Evolutionary conservation across 345 rosid species (phyloP).

Genomic region (Citropsis articulata): DNA sequence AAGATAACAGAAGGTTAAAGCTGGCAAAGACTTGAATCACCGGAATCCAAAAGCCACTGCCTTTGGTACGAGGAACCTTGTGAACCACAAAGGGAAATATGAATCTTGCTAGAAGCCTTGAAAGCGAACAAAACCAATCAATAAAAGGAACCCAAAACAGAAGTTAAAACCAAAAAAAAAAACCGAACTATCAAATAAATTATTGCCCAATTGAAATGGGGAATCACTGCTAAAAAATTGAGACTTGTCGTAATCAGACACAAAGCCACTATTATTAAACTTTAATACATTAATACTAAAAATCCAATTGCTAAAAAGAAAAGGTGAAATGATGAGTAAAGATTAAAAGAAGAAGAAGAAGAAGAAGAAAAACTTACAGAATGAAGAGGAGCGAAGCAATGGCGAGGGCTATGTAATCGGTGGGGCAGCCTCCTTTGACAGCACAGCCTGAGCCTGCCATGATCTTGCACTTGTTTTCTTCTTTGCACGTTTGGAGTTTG

Average conservation of each 20-base stretch:
- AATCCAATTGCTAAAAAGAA: neutral
- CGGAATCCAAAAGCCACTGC: slow-evolving; percentile 91
- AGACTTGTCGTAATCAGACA: neutral
- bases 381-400: slow-evolving; percentile 53
- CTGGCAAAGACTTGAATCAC: slow-evolving; percentile 74
- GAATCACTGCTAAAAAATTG: neutral
- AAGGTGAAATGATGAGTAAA: neutral
- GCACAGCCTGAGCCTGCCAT: slow-evolving; percentile 60
- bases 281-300: neutral
- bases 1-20: slow-evolving; percentile 60
- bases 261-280: neutral
- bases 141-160: slow-evolving; percentile 2
- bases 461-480: slow-evolving; percentile 3
- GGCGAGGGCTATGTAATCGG: slow-evolving; percentile 70
- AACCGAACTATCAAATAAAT: neutral
- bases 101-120: slow-evolving; percentile 64
- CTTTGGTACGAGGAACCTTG: slow-evolving; percentile 63
- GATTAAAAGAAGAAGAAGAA: neutral
- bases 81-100: slow-evolving; percentile 58
- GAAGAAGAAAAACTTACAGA: slow-evolving; percentile 39
- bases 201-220: neutral
- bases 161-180: neutral
- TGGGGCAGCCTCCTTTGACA: slow-evolving; percentile 73
- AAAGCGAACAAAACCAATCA: slow-evolving; percentile 10
- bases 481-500: neutral